Evolutionary conservation across 768 basidiomycete species (phyloP).

Genomic region (Tulasnella sp.): DNA sequence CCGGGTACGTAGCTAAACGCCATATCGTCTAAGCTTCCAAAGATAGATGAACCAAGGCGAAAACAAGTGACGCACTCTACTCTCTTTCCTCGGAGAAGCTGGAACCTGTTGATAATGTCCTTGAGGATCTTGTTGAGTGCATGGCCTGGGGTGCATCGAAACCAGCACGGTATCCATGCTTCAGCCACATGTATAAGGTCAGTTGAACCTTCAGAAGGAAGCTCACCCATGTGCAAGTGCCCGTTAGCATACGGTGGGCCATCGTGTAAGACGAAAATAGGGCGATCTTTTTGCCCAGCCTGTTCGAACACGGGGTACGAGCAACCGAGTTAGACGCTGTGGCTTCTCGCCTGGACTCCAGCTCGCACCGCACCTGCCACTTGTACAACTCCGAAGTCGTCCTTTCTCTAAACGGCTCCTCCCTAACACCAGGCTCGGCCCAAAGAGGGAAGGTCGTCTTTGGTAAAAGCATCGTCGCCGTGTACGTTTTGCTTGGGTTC

Average conservation of each 20-base stretch:
- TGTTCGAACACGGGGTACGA: constrained; percentile 30
- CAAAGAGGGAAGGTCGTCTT: constrained; percentile 73
- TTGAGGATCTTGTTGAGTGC: constrained; percentile 94
- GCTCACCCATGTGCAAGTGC: constrained; percentile 82
- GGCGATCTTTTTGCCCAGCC: constrained; percentile 58
- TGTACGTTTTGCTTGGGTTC: constrained; percentile 34
- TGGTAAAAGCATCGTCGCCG: constrained; percentile 68
- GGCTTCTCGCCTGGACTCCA: neutral
- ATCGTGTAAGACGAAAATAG: constrained; percentile 82
- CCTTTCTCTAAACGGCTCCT: constrained; percentile 47
- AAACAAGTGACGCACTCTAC: constrained; percentile 60
- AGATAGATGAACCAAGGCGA: neutral
- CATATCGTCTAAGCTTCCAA: neutral
- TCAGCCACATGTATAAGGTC: neutral
- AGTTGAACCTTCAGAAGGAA: neutral
- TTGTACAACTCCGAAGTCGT: constrained; percentile 69
- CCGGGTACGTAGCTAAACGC: constrained; percentile 81
- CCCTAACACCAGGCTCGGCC: constrained; percentile 55
- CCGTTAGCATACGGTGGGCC: constrained; percentile 98
- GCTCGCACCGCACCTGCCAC: constrained; percentile 33
- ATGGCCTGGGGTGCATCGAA: constrained; percentile 52
- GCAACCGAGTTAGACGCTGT: neutral
- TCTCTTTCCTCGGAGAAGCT: constrained; percentile 64
- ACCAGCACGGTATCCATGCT: neutral
- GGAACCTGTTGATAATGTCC: constrained; percentile 88